phyloP scores from a whole-genome alignment of 2,329 filamentous ascomycete genomes.

The Alternaria angustiovoidea region DNA sequence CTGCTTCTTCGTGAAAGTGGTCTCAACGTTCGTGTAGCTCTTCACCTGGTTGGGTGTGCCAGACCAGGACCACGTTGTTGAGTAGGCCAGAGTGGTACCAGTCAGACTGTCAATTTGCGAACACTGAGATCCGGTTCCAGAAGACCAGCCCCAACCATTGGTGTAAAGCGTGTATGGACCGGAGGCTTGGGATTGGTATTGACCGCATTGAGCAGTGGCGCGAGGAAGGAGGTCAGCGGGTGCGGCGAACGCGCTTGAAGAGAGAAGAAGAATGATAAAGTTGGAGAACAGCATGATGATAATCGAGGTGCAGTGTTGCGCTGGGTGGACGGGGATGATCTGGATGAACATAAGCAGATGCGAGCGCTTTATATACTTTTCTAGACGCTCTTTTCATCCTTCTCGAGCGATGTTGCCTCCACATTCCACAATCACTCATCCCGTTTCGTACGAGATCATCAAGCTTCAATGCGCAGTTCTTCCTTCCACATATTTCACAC shows the following conservation, averaged over 20 bases:
- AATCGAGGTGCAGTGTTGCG: rapidly evolving
- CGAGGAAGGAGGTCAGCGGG: not conserved
- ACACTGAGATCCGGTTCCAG: not conserved
- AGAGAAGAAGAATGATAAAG: not conserved
- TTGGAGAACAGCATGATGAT: not conserved
- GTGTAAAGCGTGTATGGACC: not conserved
- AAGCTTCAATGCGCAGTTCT: not conserved
- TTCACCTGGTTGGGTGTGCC: no score
- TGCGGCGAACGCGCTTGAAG: not conserved
- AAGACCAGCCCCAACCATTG: not conserved
- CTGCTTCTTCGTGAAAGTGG: no score
- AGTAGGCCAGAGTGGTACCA: not conserved
- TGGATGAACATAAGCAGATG: not conserved
- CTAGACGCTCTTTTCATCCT: not conserved
- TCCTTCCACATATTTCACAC: not conserved
- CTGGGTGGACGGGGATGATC: rapidly evolving
- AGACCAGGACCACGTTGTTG: no score
- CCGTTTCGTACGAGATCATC: no score
- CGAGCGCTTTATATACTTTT: not conserved
- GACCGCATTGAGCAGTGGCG: not conserved
- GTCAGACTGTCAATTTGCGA: not conserved
- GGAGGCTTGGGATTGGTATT: not conserved
- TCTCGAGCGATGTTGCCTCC: not conserved
- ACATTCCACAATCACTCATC: not conserved
- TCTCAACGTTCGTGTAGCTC: no score